Conservation (phyloP, 345 rosid species). For the Balakata baccata region DNA sequence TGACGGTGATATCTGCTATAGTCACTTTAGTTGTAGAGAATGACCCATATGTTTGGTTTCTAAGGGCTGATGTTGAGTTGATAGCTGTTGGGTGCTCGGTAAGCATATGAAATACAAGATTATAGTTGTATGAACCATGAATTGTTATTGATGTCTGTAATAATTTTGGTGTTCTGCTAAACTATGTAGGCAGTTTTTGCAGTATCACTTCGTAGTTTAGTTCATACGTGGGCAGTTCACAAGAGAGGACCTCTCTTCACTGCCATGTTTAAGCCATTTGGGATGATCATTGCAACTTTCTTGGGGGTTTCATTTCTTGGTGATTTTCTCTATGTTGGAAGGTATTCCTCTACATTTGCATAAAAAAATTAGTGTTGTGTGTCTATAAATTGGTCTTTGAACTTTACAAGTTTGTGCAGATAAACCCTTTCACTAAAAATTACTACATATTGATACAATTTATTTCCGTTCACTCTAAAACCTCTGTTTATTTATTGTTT, state of each 20-base stretch:
- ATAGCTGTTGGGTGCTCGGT: conserved; percentile 15
- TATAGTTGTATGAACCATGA: not conserved
- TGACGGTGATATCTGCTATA: conserved; percentile 25
- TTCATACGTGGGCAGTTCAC: conserved; percentile 31
- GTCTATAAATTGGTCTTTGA: not conserved
- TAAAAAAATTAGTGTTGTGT: not conserved
- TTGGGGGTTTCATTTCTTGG: conserved; percentile 39
- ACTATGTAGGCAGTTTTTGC: conserved; percentile 30
- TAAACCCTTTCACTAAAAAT: too few relatives aligned
- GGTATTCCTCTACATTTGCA: not conserved
- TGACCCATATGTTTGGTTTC: conserved; percentile 22
- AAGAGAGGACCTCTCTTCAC: conserved; percentile 28
- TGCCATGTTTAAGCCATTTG: conserved; percentile 30
- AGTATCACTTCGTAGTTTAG: conserved; percentile 18
- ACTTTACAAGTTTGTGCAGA: too few relatives aligned
- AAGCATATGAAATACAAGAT: not conserved
- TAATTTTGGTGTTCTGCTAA: not conserved
- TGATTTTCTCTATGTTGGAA: conserved; percentile 18
- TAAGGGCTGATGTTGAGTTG: conserved; percentile 15
- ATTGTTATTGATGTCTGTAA: not conserved
- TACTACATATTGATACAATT: too few relatives aligned
- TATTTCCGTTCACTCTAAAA: too few relatives aligned
- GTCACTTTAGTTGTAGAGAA: conserved; percentile 25
- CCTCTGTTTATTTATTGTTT: too few relatives aligned
- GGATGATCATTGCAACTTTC: conserved; percentile 27